A percentile compares a stretch with the other conserved stretches of the same genome.
Conservation (phyloP, 805 yeast genomes). For the Candida parachauliodes region DNA sequence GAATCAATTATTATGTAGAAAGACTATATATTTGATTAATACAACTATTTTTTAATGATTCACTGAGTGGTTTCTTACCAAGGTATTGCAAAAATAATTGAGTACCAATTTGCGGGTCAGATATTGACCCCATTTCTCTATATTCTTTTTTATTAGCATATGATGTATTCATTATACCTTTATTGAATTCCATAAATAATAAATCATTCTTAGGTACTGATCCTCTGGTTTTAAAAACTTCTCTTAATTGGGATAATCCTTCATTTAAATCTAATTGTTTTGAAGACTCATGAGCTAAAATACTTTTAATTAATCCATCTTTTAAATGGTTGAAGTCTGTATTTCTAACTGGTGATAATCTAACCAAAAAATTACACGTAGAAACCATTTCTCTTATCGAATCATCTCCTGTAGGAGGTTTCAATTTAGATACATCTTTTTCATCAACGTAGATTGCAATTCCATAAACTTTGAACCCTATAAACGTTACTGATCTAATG, state of each 20-base stretch:
- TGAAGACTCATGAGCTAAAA: constrained; percentile 62
- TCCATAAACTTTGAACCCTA: constrained; percentile 81
- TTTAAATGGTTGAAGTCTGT: constrained; percentile 87
- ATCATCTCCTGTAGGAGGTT: constrained; percentile 43
- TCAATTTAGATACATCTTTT: constrained; percentile 48
- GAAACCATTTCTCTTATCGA: constrained; percentile 45
- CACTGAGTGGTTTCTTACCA: constrained; percentile 39
- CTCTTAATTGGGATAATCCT: constrained; percentile 68
- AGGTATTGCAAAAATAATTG: constrained; percentile 74
- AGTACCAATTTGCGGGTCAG: constrained; percentile 59
- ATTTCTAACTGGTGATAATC: constrained; percentile 83
- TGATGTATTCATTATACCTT: constrained; percentile 24
- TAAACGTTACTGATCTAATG: constrained; percentile 56
- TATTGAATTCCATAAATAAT: constrained; percentile 50
- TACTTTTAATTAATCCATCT: constrained; percentile 84
- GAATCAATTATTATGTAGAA: constrained; percentile 94
- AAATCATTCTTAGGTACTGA: constrained; percentile 74
- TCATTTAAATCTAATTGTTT: constrained; percentile 41
- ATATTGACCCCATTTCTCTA: constrained; percentile 52
- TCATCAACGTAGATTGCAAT: constrained; percentile 75
- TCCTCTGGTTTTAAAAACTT: constrained; percentile 55
- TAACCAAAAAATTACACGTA: constrained; percentile 60
- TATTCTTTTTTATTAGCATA: constrained; percentile 21
- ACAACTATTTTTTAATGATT: constrained; percentile 45
- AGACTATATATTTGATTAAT: constrained; percentile 21